Conservation (phyloP, 164 flowering plant species). For the Magnolia changhungtana region DNA sequence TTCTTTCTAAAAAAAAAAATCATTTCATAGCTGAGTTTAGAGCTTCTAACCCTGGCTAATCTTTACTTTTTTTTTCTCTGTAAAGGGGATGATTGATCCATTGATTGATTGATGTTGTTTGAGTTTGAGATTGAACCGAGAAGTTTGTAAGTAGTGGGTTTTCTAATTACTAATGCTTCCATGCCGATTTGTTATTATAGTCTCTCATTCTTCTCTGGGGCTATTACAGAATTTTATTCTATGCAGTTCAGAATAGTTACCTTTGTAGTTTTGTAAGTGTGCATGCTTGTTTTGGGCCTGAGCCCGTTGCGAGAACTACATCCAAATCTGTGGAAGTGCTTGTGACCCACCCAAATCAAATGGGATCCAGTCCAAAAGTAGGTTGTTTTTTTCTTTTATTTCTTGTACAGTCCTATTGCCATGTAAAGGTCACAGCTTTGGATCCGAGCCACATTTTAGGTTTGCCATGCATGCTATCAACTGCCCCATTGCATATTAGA, state of each 20-base stretch:
- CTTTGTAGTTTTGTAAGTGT: not conserved
- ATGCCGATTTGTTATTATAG: not conserved
- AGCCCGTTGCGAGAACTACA: not conserved
- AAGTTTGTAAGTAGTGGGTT: not conserved
- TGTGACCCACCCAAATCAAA: too few species aligned
- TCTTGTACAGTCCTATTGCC: too few species aligned
- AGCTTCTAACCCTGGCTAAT: constrained; percentile 41
- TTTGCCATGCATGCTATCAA: too few species aligned
- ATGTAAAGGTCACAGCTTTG: too few species aligned
- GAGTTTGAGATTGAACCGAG: not conserved
- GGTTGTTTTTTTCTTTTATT: too few species aligned
- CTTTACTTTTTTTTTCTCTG: constrained; percentile 21
- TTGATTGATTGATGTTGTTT: constrained; percentile 45
- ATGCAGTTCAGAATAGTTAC: not conserved
- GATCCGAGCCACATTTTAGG: too few species aligned
- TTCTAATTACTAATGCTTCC: not conserved
- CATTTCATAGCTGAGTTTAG: constrained; percentile 22
- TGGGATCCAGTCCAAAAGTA: too few species aligned
- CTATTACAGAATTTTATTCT: not conserved
- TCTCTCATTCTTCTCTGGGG: not conserved
- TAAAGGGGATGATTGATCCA: constrained; percentile 59
- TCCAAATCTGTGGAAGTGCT: not conserved
- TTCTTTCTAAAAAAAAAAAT: constrained; percentile 11
- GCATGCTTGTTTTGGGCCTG: not conserved
- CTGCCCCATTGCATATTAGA: too few species aligned